phyloP scores from a whole-genome alignment of 805 yeast species.

The Scheffersomyces stipitis region DNA sequence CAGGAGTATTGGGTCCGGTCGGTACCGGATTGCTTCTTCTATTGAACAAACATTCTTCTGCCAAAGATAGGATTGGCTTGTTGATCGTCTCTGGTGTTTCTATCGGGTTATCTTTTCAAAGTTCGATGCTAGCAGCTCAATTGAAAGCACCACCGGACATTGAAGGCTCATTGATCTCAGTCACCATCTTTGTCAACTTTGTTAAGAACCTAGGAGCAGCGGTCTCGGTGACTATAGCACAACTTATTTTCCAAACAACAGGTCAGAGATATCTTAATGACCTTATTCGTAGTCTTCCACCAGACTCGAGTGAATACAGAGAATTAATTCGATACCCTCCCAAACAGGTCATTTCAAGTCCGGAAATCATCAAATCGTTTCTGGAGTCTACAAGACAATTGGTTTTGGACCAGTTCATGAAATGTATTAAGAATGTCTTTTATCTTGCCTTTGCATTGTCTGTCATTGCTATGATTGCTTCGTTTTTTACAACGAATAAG shows the following conservation, averaged over 20 bases:
- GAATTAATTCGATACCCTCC: constrained; percentile 13
- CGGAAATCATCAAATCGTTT: constrained; percentile 24
- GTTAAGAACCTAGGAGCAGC: constrained; percentile 33
- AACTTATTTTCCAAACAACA: constrained; percentile 25
- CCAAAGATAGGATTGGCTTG: constrained; percentile 28
- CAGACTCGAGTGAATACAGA: constrained; percentile 11
- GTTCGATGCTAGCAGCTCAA: constrained; percentile 36
- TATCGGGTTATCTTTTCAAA: constrained; percentile 37
- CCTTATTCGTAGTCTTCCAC: constrained; percentile 11
- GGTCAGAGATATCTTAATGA: constrained; percentile 16
- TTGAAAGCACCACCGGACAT: constrained; percentile 34
- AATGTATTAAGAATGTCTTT: constrained; percentile 31
- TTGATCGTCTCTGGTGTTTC: constrained; percentile 34
- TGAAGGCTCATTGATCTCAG: constrained; percentile 35
- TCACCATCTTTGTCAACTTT: constrained; percentile 35
- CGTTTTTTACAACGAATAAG: constrained; percentile 40
- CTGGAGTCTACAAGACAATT: constrained; percentile 20
- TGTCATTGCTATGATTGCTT: constrained; percentile 25
- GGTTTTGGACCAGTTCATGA: constrained; percentile 32
- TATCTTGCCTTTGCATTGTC: constrained; percentile 39
- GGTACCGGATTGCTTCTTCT: constrained; percentile 36
- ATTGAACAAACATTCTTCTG: constrained; percentile 21
- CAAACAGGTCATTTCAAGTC: constrained; percentile 21
- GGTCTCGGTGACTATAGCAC: constrained; percentile 30
- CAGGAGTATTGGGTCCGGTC: constrained; percentile 30